These are phyloP conservation scores for Cyathus striatus DNA, from an alignment of 768 basidiomycete species.

Conservation along the genomic window DNA sequence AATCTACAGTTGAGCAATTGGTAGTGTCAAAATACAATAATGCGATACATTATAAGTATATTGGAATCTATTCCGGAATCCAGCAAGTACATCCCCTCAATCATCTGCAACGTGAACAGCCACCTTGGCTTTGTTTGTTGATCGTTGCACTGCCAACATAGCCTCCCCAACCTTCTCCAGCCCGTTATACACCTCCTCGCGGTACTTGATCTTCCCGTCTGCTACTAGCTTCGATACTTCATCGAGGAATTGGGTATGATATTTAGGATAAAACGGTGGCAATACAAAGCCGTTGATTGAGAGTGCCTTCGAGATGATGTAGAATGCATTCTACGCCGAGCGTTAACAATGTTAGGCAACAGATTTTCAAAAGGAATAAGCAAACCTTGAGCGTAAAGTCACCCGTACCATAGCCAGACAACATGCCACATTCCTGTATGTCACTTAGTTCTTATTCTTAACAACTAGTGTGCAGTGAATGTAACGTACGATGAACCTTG, in stretches of 20 bases:
- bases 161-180: constrained; percentile 32
- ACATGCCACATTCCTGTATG: not conserved
- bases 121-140: constrained; percentile 19
- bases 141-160: constrained; percentile 24
- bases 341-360: not conserved
- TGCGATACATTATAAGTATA: too few species aligned
- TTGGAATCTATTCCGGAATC: too few species aligned
- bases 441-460: not conserved
- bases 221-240: constrained; percentile 30
- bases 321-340: constrained; percentile 26
- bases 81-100: too few species aligned
- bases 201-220: constrained; percentile 30
- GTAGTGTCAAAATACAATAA: too few species aligned
- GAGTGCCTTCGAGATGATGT: constrained; percentile 35
- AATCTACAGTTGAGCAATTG: too few species aligned
- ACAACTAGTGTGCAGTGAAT: not conserved
- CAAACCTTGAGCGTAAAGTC: not conserved
- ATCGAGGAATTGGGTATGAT: constrained; percentile 27
- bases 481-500: constrained; percentile 34
- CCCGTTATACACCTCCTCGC: constrained; percentile 30
- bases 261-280: constrained; percentile 20
- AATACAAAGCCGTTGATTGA: constrained; percentile 41
- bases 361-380: not conserved
- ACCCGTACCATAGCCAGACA: not conserved
- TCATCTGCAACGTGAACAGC: constrained; percentile 21